Conservation (phyloP, 495 filamentous ascomycete species). For the Aspergillus leporis region DNA sequence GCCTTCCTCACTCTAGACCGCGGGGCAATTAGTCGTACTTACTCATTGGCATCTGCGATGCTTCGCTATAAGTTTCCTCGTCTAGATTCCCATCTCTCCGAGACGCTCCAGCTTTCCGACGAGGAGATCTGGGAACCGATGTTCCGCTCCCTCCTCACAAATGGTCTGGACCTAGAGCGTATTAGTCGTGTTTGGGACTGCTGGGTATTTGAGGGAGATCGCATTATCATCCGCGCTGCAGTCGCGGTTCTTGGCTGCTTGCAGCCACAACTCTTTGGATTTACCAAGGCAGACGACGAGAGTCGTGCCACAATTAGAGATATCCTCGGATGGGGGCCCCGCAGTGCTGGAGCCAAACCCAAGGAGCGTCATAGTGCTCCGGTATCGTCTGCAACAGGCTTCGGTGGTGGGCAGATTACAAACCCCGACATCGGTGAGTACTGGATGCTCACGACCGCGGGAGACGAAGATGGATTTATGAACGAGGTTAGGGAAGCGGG, state of each 20-base stretch:
- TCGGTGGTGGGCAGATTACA: slow-evolving; percentile 41
- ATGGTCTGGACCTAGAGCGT: slow-evolving; percentile 66
- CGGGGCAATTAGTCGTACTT: slow-evolving; percentile 68
- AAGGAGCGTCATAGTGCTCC: slow-evolving; percentile 46
- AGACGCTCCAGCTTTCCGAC: slow-evolving; percentile 44
- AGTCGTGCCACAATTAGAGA: slow-evolving; percentile 35
- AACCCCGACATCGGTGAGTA: slow-evolving; percentile 44
- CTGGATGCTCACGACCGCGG: slow-evolving; percentile 45
- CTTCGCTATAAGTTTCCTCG: slow-evolving; percentile 70
- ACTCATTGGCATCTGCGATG: slow-evolving; percentile 68
- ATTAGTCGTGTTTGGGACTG: slow-evolving; percentile 87
- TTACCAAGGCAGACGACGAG: slow-evolving; percentile 45
- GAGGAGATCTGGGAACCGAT: slow-evolving; percentile 57
- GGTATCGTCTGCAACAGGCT: slow-evolving; percentile 33
- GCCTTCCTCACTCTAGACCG: slow-evolving; percentile 82
- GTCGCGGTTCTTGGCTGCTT: slow-evolving; percentile 68
- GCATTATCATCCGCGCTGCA: slow-evolving; percentile 72
- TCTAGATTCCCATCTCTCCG: slow-evolving; percentile 67
- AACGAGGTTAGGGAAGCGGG: slow-evolving; percentile 65
- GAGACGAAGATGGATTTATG: slow-evolving; percentile 72
- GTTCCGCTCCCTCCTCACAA: slow-evolving; percentile 58
- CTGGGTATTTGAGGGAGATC: slow-evolving; percentile 91
- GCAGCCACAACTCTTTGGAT: slow-evolving; percentile 63
- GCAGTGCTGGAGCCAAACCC: slow-evolving; percentile 35
- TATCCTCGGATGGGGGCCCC: slow-evolving; percentile 56